phyloP scores from a whole-genome alignment of 2,329 filamentous ascomycete genomes.

The Stemphylium lycopersici region DNA sequence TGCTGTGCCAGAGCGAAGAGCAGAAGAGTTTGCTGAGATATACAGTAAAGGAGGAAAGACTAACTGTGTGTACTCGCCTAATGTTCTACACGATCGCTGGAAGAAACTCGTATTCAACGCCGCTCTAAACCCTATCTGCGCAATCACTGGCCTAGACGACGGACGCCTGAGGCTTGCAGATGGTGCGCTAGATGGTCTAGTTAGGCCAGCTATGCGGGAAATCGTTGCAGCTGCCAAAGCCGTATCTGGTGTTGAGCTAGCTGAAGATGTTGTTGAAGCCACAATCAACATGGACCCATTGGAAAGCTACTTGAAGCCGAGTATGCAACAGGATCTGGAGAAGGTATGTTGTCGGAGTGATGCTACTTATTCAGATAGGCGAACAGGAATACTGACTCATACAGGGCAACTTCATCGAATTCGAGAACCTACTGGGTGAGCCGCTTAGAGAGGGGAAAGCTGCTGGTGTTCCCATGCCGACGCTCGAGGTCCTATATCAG shows the following conservation, averaged over 20 bases:
- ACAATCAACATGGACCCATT: conserved; percentile 59
- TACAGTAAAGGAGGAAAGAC: conserved; percentile 58
- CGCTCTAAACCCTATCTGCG: conserved; percentile 60
- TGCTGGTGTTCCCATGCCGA: conserved; percentile 58
- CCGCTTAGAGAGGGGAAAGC: conserved; percentile 59
- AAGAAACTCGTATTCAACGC: conserved; percentile 60
- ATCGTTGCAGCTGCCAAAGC: conserved; percentile 56
- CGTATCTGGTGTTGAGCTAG: conserved; percentile 50
- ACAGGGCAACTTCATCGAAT: conserved; percentile 62
- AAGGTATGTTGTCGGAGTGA: conserved; percentile 46
- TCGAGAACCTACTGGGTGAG: conserved; percentile 63
- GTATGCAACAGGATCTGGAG: conserved; percentile 61
- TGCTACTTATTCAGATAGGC: not conserved
- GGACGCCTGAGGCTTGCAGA: conserved; percentile 56
- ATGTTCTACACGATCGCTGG: conserved; percentile 57
- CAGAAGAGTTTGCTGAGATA: conserved; percentile 54
- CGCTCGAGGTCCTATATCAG: conserved; percentile 56
- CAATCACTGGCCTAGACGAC: conserved; percentile 60
- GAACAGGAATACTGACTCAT: not conserved
- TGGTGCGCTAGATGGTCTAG: conserved; percentile 54
- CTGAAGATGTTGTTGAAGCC: conserved; percentile 51
- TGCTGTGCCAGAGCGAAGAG: conserved; percentile 34
- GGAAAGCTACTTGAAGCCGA: conserved; percentile 58
- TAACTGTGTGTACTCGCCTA: conserved; percentile 48
- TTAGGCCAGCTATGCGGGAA: conserved; percentile 62